A percentile compares a stretch with the other conserved stretches of the same genome.
These are phyloP conservation scores for Dioszegia hungarica DNA, from an alignment of 768 basidiomycete species.

Conservation along the genomic window DNA sequence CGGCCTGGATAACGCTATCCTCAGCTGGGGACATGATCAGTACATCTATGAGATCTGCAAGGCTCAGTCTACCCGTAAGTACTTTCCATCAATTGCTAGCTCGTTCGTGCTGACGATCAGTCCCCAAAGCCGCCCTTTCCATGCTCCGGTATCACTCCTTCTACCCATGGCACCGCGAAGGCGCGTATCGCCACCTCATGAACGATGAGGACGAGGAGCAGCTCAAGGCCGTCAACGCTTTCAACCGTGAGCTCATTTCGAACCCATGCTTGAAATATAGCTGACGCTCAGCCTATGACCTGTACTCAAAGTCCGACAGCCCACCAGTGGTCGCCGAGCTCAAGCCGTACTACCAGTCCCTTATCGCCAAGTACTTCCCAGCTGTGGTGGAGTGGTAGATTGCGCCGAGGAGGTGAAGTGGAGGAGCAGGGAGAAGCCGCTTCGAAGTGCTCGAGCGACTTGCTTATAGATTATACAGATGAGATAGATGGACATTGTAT, in stretches of 20 bases:
- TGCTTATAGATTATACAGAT: neutral
- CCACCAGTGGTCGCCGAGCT: constrained; percentile 61
- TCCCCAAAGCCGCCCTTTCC: constrained; percentile 73
- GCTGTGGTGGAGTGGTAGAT: constrained; percentile 71
- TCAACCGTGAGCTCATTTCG: constrained; percentile 58
- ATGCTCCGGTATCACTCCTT: constrained; percentile 96
- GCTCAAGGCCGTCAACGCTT: constrained; percentile 64
- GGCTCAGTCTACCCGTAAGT: constrained; percentile 62
- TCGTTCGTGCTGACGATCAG: constrained; percentile 5
- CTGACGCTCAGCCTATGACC: constrained; percentile 61
- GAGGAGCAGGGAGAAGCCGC: neutral
- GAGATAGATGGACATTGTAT: neutral
- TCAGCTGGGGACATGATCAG: constrained; percentile 92
- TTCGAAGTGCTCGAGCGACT: constrained; percentile 6
- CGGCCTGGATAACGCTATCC: constrained; percentile 48
- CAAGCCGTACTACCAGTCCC: constrained; percentile 71
- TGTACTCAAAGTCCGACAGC: constrained; percentile 83
- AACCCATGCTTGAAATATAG: neutral
- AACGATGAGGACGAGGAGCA: constrained; percentile 57
- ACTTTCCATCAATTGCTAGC: neutral
- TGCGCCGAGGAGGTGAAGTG: no score
- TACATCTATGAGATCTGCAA: constrained; percentile 80
- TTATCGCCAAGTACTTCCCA: constrained; percentile 85
- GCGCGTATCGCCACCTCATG: constrained; percentile 73
- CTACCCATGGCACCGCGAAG: constrained; percentile 92